These are phyloP conservation scores for Lodderomyces oxycetoniae DNA, from an alignment of 1,139 yeast genomes.

Conservation along the genomic window DNA sequence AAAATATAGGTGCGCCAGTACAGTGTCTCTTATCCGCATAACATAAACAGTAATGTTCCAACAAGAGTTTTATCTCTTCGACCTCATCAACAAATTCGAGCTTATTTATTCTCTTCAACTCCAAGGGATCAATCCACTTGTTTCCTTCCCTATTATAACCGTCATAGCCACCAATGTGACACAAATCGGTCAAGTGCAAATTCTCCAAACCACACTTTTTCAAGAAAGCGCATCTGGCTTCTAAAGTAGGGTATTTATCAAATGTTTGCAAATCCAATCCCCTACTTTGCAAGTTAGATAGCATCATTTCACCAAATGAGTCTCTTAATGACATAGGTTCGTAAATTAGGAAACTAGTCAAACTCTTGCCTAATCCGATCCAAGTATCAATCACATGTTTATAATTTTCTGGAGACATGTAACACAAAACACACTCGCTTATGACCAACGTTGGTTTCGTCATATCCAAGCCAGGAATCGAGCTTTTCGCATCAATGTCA, in stretches of 20 bases:
- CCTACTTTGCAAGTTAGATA: constrained; percentile 59
- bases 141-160: constrained; percentile 7
- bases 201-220: constrained; percentile 13
- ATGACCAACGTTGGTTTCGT: constrained; percentile 63
- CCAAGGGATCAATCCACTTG: constrained; percentile 46
- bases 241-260: constrained; percentile 31
- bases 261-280: constrained; percentile 69
- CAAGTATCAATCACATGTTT: constrained; percentile 45
- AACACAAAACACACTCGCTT: constrained; percentile 90
- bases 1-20: constrained; percentile 4
- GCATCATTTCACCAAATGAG: constrained; percentile 80
- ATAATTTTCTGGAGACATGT: constrained; percentile 58
- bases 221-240: constrained; percentile 41
- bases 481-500: constrained; percentile 13
- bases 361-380: constrained; percentile 18
- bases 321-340: constrained; percentile 81
- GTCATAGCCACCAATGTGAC: constrained; percentile 49
- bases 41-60: constrained; percentile 65
- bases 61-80: constrained; percentile 73
- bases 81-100: constrained; percentile 85
- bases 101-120: constrained; percentile 48
- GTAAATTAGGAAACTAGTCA: constrained; percentile 54
- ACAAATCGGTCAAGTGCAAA: constrained; percentile 48
- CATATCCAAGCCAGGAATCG: constrained; percentile 23
- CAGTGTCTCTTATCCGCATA: constrained; percentile 18